phyloP scores from a whole-genome alignment of 2,329 filamentous ascomycete genomes.

The Colletotrichum sp. region DNA sequence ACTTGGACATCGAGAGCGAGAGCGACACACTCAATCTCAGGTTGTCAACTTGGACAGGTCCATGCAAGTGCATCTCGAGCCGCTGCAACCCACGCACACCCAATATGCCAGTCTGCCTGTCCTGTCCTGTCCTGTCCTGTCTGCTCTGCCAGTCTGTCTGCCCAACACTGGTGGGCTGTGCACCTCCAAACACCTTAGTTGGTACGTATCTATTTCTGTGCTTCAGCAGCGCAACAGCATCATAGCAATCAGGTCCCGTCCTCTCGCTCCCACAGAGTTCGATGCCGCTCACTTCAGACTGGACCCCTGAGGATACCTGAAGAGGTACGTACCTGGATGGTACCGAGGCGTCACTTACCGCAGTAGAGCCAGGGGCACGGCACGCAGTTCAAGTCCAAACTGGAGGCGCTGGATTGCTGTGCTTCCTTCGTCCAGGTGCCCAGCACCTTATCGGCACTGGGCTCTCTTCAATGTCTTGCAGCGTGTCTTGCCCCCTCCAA shows the following conservation, averaged over 20 bases:
- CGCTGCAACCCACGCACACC: neutral
- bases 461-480: neutral
- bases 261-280: neutral
- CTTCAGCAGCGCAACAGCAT: neutral
- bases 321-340: neutral
- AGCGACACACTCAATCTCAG: neutral
- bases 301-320: neutral
- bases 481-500: neutral
- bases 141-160: neutral
- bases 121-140: neutral
- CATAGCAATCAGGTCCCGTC: neutral
- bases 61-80: neutral
- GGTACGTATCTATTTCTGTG: neutral
- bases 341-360: too few species aligned
- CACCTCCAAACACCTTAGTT: neutral
- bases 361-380: neutral
- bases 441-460: neutral
- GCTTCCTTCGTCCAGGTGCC: neutral
- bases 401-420: neutral
- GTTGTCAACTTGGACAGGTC: neutral
- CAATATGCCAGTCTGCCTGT: neutral
- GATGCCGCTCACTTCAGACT: neutral
- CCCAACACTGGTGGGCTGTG: constrained; percentile 1
- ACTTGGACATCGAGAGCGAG: neutral
- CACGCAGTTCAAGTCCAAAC: neutral